A percentile compares a stretch with the other conserved stretches of the same genome.
phyloP scores from a whole-genome alignment of 768 basidiomycete species.

The Leccinum incarnatum region DNA sequence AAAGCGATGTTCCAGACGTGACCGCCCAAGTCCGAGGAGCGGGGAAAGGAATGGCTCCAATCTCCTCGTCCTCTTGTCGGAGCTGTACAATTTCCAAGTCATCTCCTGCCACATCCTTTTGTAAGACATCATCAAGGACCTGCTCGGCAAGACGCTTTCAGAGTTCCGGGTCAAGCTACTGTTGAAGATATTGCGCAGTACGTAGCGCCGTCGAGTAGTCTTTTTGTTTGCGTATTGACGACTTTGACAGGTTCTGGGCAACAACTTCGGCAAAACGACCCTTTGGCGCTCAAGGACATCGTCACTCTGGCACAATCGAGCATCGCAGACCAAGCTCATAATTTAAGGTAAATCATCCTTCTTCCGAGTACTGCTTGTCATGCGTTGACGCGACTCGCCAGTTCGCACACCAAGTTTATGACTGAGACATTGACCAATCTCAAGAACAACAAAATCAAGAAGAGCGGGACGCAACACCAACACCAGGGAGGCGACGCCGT shows the following conservation, averaged over 20 bases:
- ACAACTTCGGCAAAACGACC: slow-evolving; percentile 80
- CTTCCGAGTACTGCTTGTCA: not conserved
- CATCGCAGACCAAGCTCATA: slow-evolving; percentile 42
- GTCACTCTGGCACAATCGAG: slow-evolving; percentile 77
- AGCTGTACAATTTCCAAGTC: slow-evolving; percentile 97
- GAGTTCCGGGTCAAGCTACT: slow-evolving; percentile 87
- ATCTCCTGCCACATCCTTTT: slow-evolving; percentile 47
- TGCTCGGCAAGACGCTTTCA: slow-evolving; percentile 60
- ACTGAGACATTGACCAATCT: too few relatives aligned
- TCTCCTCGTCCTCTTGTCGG: slow-evolving; percentile 80
- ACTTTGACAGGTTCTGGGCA: slow-evolving; percentile 71
- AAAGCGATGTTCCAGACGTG: slow-evolving; percentile 2
- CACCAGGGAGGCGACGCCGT: too few relatives aligned
- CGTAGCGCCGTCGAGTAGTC: slow-evolving; percentile 19
- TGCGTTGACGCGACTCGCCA: slow-evolving; percentile 29
- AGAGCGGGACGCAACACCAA: too few relatives aligned
- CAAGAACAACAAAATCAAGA: too few relatives aligned
- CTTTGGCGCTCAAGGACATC: slow-evolving; percentile 88
- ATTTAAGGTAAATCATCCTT: slow-evolving; percentile 45
- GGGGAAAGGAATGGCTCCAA: slow-evolving; percentile 90
- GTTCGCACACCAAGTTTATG: slow-evolving; percentile 52
- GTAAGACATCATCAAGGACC: slow-evolving; percentile 56
- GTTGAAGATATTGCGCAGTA: slow-evolving; percentile 81
- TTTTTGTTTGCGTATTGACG: slow-evolving; percentile 4
- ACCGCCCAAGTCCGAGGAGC: slow-evolving; percentile 33